Evolutionary conservation across 106 monocot genomes (phyloP), one percentile per base, ranked within the genome.

Genomic region (Xerophyta viscosa): DNA sequence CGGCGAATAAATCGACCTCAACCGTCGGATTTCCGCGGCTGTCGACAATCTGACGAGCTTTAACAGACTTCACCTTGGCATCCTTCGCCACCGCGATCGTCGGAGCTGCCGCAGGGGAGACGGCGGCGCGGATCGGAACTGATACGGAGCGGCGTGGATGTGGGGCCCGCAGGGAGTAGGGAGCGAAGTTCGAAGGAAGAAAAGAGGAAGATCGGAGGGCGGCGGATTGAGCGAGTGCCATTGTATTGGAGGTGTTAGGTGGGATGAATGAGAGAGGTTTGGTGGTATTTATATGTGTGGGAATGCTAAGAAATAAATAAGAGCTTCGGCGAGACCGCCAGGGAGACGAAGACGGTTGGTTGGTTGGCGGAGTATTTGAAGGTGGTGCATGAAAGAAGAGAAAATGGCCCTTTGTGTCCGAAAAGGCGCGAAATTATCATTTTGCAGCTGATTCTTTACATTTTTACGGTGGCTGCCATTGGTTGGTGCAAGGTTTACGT

Each of bases 11-110:
- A 61, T 94, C 93, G 25, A 94, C 93, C 77, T 94, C 93, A 18
- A 94, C 88, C 39, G 93, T 94, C 2, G 88, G 93, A 29, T 94
- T 94, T 19, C 93, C 93, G 37, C 93, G 60, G 72, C 93, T 94
- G 39, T 94, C 93, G 19, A 94, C 58, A 77, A 94, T 84, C 72
- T 94, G 93, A 53, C 93, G 48, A 31, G 88, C 88, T 63, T 76
- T 83, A 33, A 94, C 64, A 11, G 68, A 84, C 54, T 74, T 70
- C 68, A 93, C 52, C 29, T 30, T 19, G 20, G 30, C 44, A 22
- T 55, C 76, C 50, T 47, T 60, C 20, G 37, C 29, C 11, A 11
- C 5, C 5, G 11, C 33, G 11, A 33, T 11, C 7, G 33, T 33
- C 33, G 33, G 33, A 33, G 79, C 13, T 27, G 76, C 37, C 3